Conservation (phyloP, 2,329 filamentous ascomycete genomes). For the Talaromyces islandicus region DNA sequence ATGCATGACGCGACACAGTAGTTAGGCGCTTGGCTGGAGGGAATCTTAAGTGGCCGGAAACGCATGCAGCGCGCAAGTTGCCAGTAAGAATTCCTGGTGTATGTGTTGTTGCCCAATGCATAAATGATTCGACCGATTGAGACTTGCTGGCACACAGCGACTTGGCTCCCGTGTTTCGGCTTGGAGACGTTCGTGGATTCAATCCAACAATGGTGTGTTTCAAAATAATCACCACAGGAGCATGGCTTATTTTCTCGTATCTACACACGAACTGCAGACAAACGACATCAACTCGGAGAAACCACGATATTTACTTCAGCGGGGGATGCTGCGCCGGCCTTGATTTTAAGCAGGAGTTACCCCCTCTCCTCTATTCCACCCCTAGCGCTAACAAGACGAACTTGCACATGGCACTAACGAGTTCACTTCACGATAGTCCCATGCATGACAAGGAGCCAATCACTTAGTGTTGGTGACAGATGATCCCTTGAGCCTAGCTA, state of each 20-base stretch:
- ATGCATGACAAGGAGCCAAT: too few species aligned
- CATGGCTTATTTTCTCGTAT: neutral
- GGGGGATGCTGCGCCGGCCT: neutral
- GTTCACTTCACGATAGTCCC: too few species aligned
- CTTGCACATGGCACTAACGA: too few species aligned
- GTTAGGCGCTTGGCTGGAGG: neutral
- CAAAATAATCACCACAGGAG: neutral
- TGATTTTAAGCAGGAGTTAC: neutral
- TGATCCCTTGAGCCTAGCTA: too few species aligned
- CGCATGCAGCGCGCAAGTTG: neutral
- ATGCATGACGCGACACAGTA: neutral
- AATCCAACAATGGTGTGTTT: neutral
- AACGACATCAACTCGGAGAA: neutral
- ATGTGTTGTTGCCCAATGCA: neutral
- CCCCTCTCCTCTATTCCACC: neutral
- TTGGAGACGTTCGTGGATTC: neutral
- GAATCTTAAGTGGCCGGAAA: neutral
- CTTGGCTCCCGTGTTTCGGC: neutral
- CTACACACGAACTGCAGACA: neutral
- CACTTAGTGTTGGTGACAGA: too few species aligned
- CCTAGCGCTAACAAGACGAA: neutral
- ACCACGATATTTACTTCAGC: neutral
- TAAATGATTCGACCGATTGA: neutral
- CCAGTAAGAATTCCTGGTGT: neutral
- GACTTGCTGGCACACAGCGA: neutral